Base-by-base conservation (phyloP, 1,284 basidiomycete genomes). In the Phylloboletellus chloephorus region DNA sequence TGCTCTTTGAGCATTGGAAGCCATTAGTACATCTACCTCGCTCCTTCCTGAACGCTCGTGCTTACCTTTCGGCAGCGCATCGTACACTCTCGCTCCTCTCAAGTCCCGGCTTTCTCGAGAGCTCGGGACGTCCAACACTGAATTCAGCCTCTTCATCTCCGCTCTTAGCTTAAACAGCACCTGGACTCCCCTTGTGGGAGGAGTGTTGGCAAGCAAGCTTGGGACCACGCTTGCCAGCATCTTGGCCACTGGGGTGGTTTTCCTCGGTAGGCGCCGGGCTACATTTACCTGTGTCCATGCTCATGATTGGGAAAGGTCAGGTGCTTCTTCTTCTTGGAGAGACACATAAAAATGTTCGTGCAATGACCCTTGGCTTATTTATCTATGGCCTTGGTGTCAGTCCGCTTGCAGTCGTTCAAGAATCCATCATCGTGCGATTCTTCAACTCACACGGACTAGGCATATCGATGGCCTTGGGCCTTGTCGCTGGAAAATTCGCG, bases 351-450 rank as follows among this genome's bases (percentile, higher is more conserved):
- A 74, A 69, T 53, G 68, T 86, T 16, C 72, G 74, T 10, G 44
- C 79, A 23, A 87, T 87, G 83, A 69, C 75, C 2, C 56, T 82
- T 20, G 84, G 83, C 2, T 69, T 87, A 53, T 88, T 87, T 52
- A 63, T 87, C 31, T 88, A 86, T 52, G 87, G 87, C n/a, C 67
- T 88, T 11, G 87, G 85, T 3, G 70, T 84, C 38, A 82, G 79
- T 51, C 87, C 87, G 1, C 68, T 89, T 8, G 78, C 84, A 3
- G 85, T 86, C 6, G 75, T 82, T 5, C 83, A 85, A 61, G 82
- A 86, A 58, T 82, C 80, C 3, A 86, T 86, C 51, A 83, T 89
- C 38, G 82, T 88, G 35, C 81, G 82, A 15, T 86, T 88, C 64
- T 87, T 88, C 66, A 79, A 75, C 47, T 76, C 78, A 0, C 80